Conservation (phyloP, 2,329 filamentous ascomycete genomes). For the Hymenoscyphus repandus region DNA sequence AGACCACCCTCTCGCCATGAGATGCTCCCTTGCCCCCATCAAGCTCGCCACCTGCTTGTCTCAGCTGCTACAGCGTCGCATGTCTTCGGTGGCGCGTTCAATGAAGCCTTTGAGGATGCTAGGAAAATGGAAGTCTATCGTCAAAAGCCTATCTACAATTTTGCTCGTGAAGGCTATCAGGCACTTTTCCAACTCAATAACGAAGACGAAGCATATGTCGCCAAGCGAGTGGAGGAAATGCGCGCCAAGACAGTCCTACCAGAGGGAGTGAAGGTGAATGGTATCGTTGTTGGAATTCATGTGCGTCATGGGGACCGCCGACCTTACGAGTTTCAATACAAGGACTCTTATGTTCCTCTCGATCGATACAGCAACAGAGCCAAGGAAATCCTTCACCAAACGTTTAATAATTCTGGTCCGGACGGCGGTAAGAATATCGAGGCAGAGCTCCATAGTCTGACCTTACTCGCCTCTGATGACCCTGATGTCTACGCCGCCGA, state of each 20-base stretch:
- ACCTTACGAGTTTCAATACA: constrained; percentile 72
- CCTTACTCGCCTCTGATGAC: constrained; percentile 74
- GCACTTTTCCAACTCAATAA: constrained; percentile 65
- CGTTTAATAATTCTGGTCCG: constrained; percentile 37
- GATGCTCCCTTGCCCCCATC: constrained; percentile 74
- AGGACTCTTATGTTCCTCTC: constrained; percentile 71
- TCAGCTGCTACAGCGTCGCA: constrained; percentile 62
- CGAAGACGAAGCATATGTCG: constrained; percentile 62
- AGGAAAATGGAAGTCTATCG: constrained; percentile 45
- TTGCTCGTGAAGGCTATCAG: constrained; percentile 67
- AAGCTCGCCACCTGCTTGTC: constrained; percentile 68
- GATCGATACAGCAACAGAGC: constrained; percentile 61
- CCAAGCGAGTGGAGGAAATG: constrained; percentile 52
- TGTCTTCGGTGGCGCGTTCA: constrained; percentile 57
- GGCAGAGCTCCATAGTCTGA: constrained; percentile 39
- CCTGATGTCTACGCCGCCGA: constrained; percentile 64
- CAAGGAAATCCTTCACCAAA: constrained; percentile 46
- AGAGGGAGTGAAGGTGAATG: constrained; percentile 39
- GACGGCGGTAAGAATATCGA: constrained; percentile 33
- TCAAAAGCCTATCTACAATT: constrained; percentile 58
- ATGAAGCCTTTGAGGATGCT: constrained; percentile 45
- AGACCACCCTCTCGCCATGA: constrained; percentile 67
- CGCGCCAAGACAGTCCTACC: constrained; percentile 39
- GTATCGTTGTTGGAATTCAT: constrained; percentile 64
- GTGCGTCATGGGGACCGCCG: constrained; percentile 76